Percentiles rank a stretch among this genome's conserved stretches.
These are phyloP conservation scores for Vaccinium macrocarpon DNA, from an alignment of 148 eudicot genomes.

Conservation along the genomic window DNA sequence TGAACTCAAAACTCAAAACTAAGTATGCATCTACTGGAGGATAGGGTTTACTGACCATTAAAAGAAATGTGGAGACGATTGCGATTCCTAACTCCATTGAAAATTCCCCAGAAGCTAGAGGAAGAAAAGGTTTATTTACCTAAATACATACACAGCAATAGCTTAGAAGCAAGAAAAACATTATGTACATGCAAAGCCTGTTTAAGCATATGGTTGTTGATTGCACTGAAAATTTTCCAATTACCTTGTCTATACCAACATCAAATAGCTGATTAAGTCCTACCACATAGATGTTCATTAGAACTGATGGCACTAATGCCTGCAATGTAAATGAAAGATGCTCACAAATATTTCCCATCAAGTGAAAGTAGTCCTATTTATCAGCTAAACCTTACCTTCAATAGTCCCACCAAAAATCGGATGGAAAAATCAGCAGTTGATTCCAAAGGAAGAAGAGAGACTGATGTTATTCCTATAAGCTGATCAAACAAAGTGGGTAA, in stretches of 20 bases:
- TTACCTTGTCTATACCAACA: constrained; percentile 47
- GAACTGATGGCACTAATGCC: constrained; percentile 23
- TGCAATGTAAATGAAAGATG: background rate
- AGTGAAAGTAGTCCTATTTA: background rate
- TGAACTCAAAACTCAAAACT: background rate
- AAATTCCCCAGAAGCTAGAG: constrained; percentile 27
- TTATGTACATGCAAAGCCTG: background rate
- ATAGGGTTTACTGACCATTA: constrained; percentile 20
- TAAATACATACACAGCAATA: constrained; percentile 7
- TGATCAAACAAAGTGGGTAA: constrained; percentile 12
- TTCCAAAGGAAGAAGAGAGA: constrained; percentile 41
- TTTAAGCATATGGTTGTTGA: background rate
- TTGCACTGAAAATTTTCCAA: background rate
- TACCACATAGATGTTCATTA: constrained; percentile 33
- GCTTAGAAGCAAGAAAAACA: background rate
- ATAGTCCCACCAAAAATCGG: constrained; percentile 27
- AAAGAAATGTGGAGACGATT: constrained; percentile 15
- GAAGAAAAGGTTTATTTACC: constrained; percentile 31
- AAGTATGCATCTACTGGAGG: background rate
- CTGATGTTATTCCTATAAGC: constrained; percentile 48
- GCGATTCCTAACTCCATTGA: constrained; percentile 18
- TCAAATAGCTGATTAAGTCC: constrained; percentile 28
- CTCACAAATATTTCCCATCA: background rate
- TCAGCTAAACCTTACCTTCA: constrained; percentile 27
- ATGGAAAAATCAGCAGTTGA: constrained; percentile 38